Base-by-base conservation (phyloP, 2,329 filamentous ascomycete species). In the Paradendryphiella salina region DNA sequence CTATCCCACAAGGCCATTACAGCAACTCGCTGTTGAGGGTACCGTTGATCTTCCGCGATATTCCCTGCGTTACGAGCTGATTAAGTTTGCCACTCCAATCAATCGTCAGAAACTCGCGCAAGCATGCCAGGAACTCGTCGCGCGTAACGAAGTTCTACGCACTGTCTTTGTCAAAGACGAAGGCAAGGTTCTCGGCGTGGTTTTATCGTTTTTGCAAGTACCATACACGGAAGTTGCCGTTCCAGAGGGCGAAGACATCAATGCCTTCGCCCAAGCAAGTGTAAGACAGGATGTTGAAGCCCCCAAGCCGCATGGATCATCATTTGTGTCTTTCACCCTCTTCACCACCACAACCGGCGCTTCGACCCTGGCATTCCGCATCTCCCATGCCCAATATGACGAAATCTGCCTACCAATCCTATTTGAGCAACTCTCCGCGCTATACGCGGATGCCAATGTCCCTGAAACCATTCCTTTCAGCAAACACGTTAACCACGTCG, bases 381-480 rank as follows among this genome's bases (percentile, higher is more conserved):
- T 88, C 47, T 87, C 85, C 0, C 85, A 88, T 66, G 82, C 85
- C 0, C 85, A 88, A 59, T 88, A 87, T 63, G 85, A 88, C 57
- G 85, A 85, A 56, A 84, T 88, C 17, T 87, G 82, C 57, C 77
- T 88, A 7, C 81, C 84, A 0, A 73, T 79, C n/a, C 78, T 87
- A 15, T 79, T 87, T 50, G 77, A 77, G 14, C 83, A 86, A 61
- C 79, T 88, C 33, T 81, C 80, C 3, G 76, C 78, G 0, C 74
- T 85, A 5, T 85, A 81, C 41, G 64, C 75, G 34, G 76, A 73
- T 6, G 53, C 54, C 5, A 28, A 56, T 0, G 46, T 74, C 4
- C 46, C 65, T 0, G 49, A 60, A 52, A 52, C 67, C n/a, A 37
- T 74, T 3, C 76, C 78, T 0, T 81, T 79, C 61, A 75, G 75